Evolutionary conservation across 495 filamentous ascomycete genomes (phyloP).

Genomic region (Podospora comata): DNA sequence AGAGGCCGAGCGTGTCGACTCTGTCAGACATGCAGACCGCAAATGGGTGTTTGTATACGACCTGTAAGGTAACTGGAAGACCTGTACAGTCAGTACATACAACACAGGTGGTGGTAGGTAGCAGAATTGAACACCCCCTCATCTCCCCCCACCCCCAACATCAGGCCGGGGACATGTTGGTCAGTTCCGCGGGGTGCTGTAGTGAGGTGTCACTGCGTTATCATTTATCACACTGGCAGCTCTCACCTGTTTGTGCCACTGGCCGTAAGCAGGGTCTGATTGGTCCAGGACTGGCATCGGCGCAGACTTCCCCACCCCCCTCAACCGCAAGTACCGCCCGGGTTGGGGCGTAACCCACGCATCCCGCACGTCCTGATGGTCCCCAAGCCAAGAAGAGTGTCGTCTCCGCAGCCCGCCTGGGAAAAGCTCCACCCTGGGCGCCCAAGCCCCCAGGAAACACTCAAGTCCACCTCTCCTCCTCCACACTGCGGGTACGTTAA

Average conservation of each 20-base stretch:
- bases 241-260: not conserved
- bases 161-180: not conserved
- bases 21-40: conserved; percentile 8
- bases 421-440: not conserved
- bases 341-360: not conserved
- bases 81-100: too few relatives aligned
- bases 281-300: not conserved
- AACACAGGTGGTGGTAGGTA: too few relatives aligned
- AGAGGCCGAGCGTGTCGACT: conserved; percentile 4
- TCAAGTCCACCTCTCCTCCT: not conserved
- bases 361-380: not conserved
- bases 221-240: not conserved
- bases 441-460: not conserved
- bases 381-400: not conserved
- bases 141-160: not conserved
- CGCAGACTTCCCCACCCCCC: not conserved
- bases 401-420: not conserved
- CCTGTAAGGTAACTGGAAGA: conserved; percentile 6
- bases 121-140: not conserved
- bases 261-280: not conserved
- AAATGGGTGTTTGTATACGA: conserved; percentile 14
- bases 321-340: too few relatives aligned
- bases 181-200: not conserved
- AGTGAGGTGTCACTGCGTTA: not conserved
- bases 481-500: not conserved